phyloP scores from a whole-genome alignment of 78 protist genomes.

The Dictyostelium citrinum region DNA sequence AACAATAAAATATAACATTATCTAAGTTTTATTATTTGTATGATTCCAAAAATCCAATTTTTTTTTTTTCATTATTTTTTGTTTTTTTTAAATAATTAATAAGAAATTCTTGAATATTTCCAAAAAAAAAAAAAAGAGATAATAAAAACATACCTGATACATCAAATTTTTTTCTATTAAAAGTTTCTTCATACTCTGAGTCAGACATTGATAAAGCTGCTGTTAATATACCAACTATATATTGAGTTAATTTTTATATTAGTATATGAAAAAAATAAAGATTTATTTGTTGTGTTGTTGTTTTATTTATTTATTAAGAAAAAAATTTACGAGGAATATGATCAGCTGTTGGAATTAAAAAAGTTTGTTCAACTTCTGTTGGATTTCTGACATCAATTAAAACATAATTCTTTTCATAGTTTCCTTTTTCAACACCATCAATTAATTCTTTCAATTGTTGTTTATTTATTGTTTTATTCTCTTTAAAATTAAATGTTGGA shows the following conservation, averaged over 20 bases:
- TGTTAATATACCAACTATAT: constrained; percentile 34
- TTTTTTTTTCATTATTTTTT: background rate
- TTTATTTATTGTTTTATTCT: constrained; percentile 10
- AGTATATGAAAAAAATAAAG: background rate
- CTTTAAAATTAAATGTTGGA: constrained; percentile 13
- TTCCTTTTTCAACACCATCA: background rate
- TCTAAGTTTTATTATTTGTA: background rate
- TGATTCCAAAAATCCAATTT: background rate
- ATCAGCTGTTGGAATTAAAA: constrained; percentile 29
- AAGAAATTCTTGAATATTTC: background rate
- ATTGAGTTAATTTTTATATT: background rate
- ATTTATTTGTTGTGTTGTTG: background rate
- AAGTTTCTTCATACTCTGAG: constrained; percentile 16
- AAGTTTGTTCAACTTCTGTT: constrained; percentile 28
- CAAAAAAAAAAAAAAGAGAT: background rate
- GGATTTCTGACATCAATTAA: constrained; percentile 70
- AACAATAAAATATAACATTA: constrained; percentile 64
- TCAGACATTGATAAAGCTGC: constrained; percentile 32
- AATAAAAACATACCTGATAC: background rate
- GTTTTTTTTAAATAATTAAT: too few relatives aligned
- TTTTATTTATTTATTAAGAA: background rate
- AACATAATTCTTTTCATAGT: background rate
- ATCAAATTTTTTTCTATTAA: background rate
- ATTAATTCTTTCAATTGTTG: constrained; percentile 15
- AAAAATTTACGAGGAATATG: constrained; percentile 45